Base-by-base conservation (phyloP, 352 stramenopile genomes). In the Phytophthora pini region DNA sequence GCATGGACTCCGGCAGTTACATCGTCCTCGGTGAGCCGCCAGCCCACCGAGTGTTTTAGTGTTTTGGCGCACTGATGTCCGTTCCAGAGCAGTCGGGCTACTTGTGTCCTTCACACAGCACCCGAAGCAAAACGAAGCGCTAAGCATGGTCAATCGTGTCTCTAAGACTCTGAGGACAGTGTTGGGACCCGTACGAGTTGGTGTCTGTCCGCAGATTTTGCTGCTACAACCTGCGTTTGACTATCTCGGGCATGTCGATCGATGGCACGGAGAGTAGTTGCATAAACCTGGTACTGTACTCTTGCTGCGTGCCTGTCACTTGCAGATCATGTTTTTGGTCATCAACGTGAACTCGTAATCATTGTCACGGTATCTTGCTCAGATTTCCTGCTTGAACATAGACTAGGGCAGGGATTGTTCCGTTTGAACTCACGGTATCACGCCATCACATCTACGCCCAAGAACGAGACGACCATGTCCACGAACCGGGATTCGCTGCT, bases 341-440 rank as follows among this genome's bases (percentile, higher is more conserved):
- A 60, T n/a, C 17, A 60, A 9, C 40, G 54, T 59, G 39, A 53
- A 36, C 40, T 65, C n/a, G n/a, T 48, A 65, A 29, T 59, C 57
- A 22, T 10, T 22, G 6, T 54, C 31, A 20, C 39, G 40, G 47
- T 49, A 59, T 2, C 31, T 12, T 1, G 54, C 17, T 4, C 40
- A 17, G 5, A 66, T 58, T 1, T 31, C 4, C 17, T 46, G n/a
- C 11, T 58, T 65, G 40, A 58, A 58, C 29, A 49, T 9, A 3
- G 40, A 5, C 49, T 41, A 60, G 17, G 40, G 44, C 5, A n/a
- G n/a, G 48, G 58, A 7, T 43, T 26, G 1, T 20, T 27, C 6
- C 32, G 4, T 29, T 66, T 55, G 41, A 66, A 66, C 1, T 58
- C 50, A 1, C 31, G 48, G 17, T 60, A 67, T 49, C 58, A 67